phyloP scores from a whole-genome alignment of 1,284 basidiomycete genomes.

The Mycena sp. region DNA sequence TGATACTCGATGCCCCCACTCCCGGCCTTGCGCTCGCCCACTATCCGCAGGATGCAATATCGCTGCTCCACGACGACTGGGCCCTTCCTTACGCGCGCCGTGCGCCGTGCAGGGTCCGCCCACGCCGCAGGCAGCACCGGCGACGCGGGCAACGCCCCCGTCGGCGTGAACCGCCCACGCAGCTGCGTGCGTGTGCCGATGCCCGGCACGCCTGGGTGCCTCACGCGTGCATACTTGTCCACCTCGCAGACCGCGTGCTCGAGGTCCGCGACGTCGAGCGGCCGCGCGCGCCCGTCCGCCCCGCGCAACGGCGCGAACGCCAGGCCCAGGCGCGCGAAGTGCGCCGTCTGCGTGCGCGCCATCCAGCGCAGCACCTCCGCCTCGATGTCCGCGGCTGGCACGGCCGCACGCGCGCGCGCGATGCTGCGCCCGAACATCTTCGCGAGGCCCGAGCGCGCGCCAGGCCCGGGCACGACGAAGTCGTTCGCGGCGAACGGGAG shows the following conservation, averaged over 20 bases:
- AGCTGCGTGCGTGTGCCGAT: constrained; percentile 29
- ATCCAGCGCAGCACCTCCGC: constrained; percentile 67
- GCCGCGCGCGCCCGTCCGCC: constrained; percentile 48
- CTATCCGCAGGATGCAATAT: constrained; percentile 52
- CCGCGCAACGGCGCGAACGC: constrained; percentile 51
- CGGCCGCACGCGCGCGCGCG: constrained; percentile 37
- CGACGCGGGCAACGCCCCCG: constrained; percentile 34
- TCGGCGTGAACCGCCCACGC: constrained; percentile 41
- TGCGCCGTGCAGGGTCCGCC: constrained; percentile 49
- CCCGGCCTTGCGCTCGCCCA: constrained; percentile 41
- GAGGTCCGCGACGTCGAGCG: constrained; percentile 66
- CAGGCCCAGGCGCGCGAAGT: constrained; percentile 62
- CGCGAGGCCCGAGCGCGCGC: constrained; percentile 61
- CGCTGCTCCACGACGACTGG: constrained; percentile 51
- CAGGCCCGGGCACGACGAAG: constrained; percentile 68
- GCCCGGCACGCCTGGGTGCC: constrained; percentile 49
- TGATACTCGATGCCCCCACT: constrained; percentile 51
- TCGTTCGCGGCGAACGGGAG: constrained; percentile 68
- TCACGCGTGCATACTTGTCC: constrained; percentile 69
- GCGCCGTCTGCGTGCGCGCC: constrained; percentile 57
- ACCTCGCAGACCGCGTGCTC: constrained; percentile 76
- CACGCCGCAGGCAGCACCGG: constrained; percentile 61
- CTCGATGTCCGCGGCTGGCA: constrained; percentile 53
- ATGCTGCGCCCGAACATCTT: constrained; percentile 59
- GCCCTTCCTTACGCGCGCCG: constrained; percentile 48